These are phyloP conservation scores for Metarhizium robertsii DNA, from an alignment of 2,329 filamentous ascomycete genomes.

Conservation along the genomic window DNA sequence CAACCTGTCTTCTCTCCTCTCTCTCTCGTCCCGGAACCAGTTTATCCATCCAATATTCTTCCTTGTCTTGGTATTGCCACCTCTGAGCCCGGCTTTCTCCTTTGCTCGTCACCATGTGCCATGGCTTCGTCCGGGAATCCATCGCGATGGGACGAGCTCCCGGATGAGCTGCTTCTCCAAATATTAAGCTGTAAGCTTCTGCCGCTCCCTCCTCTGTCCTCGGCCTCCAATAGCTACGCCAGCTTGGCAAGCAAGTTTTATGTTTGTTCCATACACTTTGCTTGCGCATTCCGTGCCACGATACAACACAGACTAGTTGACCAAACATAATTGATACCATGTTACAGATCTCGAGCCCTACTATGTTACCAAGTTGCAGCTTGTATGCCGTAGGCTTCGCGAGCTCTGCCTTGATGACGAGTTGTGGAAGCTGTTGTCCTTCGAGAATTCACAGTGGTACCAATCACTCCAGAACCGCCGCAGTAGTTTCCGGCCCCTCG, in stretches of 20 bases:
- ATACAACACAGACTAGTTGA: neutral
- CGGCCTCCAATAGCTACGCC: neutral
- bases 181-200: slow-evolving; percentile 48
- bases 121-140: slow-evolving; percentile 17
- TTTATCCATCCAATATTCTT: neutral
- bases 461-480: slow-evolving; percentile 42
- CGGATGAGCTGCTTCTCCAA: slow-evolving; percentile 54
- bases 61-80: neutral
- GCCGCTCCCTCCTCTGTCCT: neutral
- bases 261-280: neutral
- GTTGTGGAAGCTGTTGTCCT: slow-evolving; percentile 69
- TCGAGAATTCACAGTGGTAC: slow-evolving; percentile 59
- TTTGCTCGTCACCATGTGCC: slow-evolving; percentile 11
- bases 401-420: slow-evolving; percentile 62
- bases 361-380: slow-evolving; percentile 54
- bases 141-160: slow-evolving; percentile 39
- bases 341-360: slow-evolving; percentile 25
- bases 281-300: neutral
- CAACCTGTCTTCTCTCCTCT: neutral
- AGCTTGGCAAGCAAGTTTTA: neutral
- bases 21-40: neutral
- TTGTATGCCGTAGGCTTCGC: slow-evolving; percentile 57
- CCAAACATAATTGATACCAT: neutral
- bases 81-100: neutral
- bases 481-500: slow-evolving; percentile 21